Conservation (phyloP, 352 stramenopile species). For the Globisporangium parvum region DNA sequence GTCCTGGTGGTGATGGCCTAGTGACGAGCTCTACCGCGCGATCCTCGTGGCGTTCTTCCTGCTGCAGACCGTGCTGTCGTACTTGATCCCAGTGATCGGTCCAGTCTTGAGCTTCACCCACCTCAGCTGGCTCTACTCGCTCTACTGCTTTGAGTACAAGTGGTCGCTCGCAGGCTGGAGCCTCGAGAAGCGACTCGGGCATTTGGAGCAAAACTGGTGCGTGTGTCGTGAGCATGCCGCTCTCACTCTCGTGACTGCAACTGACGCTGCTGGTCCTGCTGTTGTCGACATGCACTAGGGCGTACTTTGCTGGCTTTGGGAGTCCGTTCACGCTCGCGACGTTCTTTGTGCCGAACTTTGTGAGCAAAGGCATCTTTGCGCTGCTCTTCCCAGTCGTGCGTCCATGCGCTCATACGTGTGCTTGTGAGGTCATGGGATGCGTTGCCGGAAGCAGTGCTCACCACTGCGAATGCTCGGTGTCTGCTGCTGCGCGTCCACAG, state of each 20-base stretch:
- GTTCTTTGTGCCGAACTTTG: conserved; percentile 88
- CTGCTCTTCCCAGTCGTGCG: conserved; percentile 81
- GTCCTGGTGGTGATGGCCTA: conserved; percentile 15
- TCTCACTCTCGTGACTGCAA: neutral
- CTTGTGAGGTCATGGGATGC: neutral
- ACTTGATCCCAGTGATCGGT: conserved; percentile 71
- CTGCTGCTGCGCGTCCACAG: conserved; percentile 16
- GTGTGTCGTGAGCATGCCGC: neutral
- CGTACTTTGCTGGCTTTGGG: conserved; percentile 84
- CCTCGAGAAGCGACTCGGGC: conserved; percentile 64
- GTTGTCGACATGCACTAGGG: conserved; percentile 25
- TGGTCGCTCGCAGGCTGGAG: conserved; percentile 85
- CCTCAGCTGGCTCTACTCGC: conserved; percentile 83
- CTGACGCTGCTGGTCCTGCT: neutral
- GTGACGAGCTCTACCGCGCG: conserved; percentile 80
- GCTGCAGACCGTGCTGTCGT: conserved; percentile 78
- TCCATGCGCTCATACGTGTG: neutral
- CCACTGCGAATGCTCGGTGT: neutral
- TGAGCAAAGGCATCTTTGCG: conserved; percentile 87
- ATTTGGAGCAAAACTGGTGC: conserved; percentile 83
- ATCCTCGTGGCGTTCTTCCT: conserved; percentile 86
- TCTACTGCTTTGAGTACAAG: conserved; percentile 91
- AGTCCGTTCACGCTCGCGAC: conserved; percentile 84
- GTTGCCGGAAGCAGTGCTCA: neutral
- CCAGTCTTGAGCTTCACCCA: conserved; percentile 78